phyloP scores from a whole-genome alignment of 2,329 filamentous ascomycete genomes.

The Hymenoscyphus fraxineus region DNA sequence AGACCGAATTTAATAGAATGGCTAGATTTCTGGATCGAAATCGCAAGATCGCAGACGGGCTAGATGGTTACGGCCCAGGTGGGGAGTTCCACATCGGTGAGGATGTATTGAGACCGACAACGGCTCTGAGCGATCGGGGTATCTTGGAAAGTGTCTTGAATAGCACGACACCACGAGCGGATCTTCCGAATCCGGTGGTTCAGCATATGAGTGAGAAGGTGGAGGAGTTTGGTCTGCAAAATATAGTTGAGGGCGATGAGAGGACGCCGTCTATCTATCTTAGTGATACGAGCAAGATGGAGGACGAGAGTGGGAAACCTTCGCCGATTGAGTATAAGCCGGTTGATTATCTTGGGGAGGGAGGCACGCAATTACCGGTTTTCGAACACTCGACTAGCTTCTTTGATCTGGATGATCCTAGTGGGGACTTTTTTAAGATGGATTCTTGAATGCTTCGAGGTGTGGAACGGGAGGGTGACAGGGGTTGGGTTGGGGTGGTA shows the following conservation, averaged over 20 bases:
- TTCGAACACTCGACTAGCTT: background rate
- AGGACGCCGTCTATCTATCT: background rate
- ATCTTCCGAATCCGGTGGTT: constrained; percentile 31
- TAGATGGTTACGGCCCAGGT: constrained; percentile 15
- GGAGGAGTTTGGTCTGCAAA: constrained; percentile 14
- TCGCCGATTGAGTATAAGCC: background rate
- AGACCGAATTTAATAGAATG: constrained; percentile 30
- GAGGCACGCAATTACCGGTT: background rate
- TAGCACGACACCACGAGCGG: constrained; percentile 33
- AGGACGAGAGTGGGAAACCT: background rate
- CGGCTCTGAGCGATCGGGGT: constrained; percentile 30
- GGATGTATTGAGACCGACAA: constrained; percentile 30
- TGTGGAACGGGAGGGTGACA: background rate
- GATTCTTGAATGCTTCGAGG: background rate
- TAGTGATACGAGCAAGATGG: background rate
- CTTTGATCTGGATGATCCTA: constrained; percentile 5
- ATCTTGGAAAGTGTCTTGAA: constrained; percentile 34
- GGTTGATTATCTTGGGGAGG: background rate
- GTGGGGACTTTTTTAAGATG: constrained; percentile 9
- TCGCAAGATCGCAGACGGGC: constrained; percentile 29
- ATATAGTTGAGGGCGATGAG: background rate
- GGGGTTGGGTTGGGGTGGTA: background rate
- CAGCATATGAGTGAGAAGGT: constrained; percentile 19
- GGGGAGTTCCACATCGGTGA: constrained; percentile 24
- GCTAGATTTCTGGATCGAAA: constrained; percentile 33